Percentiles rank a stretch among this genome's conserved stretches.
Evolutionary conservation across 2,329 filamentous ascomycete species (phyloP).

Genomic region (Exophiala calicioides): DNA sequence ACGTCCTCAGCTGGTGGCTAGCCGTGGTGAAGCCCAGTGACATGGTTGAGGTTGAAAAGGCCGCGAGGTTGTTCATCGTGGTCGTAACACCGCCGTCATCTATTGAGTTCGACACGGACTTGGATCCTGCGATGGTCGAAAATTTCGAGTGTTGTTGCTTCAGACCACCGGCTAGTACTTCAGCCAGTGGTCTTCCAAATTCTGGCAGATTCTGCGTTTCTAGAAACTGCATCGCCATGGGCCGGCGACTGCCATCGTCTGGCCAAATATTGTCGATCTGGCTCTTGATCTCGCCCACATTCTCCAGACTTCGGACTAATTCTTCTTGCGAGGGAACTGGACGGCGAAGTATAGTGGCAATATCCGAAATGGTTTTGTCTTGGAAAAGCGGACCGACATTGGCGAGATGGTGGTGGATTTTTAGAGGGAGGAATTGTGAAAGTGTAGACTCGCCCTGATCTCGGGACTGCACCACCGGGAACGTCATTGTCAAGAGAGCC

Average conservation of each 20-base stretch:
- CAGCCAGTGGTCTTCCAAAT: constrained; percentile 19
- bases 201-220: constrained; percentile 5
- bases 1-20: constrained; percentile 52
- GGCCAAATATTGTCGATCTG: constrained; percentile 70
- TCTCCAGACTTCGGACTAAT: constrained; percentile 52
- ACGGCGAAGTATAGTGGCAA: constrained; percentile 71
- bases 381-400: constrained; percentile 71
- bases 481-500: constrained; percentile 80
- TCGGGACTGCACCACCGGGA: constrained; percentile 67
- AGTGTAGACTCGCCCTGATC: constrained; percentile 62
- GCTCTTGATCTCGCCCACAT: constrained; percentile 47
- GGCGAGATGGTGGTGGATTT: constrained; percentile 54
- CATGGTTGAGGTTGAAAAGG: constrained; percentile 39
- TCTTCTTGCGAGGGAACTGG: constrained; percentile 57
- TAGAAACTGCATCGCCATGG: constrained; percentile 35
- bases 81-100: constrained; percentile 52
- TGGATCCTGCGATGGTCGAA: constrained; percentile 1
- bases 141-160: constrained; percentile 1
- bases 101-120: constrained; percentile 36
- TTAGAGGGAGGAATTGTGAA: constrained; percentile 69
- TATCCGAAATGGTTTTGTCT: constrained; percentile 60
- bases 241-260: constrained; percentile 57
- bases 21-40: constrained; percentile 63
- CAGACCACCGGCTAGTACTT: constrained; percentile 12
- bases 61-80: constrained; percentile 60